Evolutionary conservation across 805 yeast genomes (phyloP).

Genomic region (Priceomyces melissophilus): DNA sequence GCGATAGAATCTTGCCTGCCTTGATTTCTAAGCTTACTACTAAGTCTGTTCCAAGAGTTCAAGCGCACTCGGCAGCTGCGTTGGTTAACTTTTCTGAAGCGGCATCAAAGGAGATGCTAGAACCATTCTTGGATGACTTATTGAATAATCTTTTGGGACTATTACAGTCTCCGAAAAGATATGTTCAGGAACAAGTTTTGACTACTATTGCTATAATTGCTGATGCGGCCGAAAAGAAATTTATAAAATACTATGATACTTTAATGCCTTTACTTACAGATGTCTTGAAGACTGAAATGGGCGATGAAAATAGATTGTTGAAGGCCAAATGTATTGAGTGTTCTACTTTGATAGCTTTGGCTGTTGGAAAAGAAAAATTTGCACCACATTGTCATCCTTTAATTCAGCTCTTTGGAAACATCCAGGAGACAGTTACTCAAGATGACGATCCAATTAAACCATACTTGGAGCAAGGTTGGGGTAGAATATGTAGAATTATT

Average conservation of each 20-base stretch:
- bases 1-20: conserved; percentile 79
- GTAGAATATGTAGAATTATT: conserved; percentile 80
- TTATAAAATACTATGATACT: conserved; percentile 88
- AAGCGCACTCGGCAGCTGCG: conserved; percentile 98
- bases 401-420: conserved; percentile 63
- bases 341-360: conserved; percentile 87
- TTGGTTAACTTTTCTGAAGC: conserved; percentile 92
- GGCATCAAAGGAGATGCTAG: conserved; percentile 80
- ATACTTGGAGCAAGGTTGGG: conserved; percentile 94
- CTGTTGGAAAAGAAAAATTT: conserved; percentile 92
- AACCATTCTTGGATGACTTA: conserved; percentile 87
- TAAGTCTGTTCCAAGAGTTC: conserved; percentile 83
- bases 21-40: conserved; percentile 74
- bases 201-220: conserved; percentile 97
- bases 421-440: conserved; percentile 58
- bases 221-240: conserved; percentile 88
- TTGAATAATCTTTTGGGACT: conserved; percentile 70
- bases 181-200: conserved; percentile 95
- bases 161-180: conserved; percentile 81
- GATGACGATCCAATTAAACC: conserved; percentile 87
- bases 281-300: conserved; percentile 75
- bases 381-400: conserved; percentile 69
- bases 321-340: conserved; percentile 96
- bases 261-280: conserved; percentile 84
- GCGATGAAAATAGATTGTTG: conserved; percentile 70